These are phyloP conservation scores for Cenchrus purpureus DNA, from an alignment of 176 grass and related monocot species.

Conservation along the genomic window DNA sequence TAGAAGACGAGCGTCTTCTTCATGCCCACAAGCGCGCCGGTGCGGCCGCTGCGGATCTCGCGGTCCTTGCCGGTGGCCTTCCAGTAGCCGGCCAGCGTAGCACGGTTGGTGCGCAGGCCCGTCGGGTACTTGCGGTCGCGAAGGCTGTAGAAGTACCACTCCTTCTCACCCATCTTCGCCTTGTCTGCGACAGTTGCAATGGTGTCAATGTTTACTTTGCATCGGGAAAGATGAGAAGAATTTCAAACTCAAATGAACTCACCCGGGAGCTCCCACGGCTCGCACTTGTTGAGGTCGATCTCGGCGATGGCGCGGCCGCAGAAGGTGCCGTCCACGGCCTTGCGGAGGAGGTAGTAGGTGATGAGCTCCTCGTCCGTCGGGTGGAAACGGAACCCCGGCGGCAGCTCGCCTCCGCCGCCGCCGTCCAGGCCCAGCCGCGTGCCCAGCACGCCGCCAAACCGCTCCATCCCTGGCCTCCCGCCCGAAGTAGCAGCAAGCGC, in stretches of 20 bases:
- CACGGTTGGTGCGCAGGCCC: slow-evolving; percentile 90
- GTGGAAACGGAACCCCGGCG: slow-evolving; percentile 92
- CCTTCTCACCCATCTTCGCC: slow-evolving; percentile 85
- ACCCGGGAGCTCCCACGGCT: slow-evolving; percentile 98
- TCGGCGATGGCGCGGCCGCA: slow-evolving; percentile 84
- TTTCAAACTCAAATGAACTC: background rate
- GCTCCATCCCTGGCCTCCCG: background rate
- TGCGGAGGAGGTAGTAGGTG: slow-evolving; percentile 86
- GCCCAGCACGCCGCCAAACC: too few relatives aligned
- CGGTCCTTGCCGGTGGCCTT: slow-evolving; percentile 99
- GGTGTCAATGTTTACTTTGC: background rate
- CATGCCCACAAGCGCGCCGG: slow-evolving; percentile 76
- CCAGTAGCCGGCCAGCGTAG: slow-evolving; percentile 86
- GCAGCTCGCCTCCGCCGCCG: slow-evolving; percentile 50
- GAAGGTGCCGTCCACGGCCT: slow-evolving; percentile 71
- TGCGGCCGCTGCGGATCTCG: slow-evolving; percentile 67
- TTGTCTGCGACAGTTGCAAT: slow-evolving; percentile 45
- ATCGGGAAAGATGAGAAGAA: too few relatives aligned
- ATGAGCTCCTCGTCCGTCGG: slow-evolving; percentile 98
- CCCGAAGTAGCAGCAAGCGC: background rate
- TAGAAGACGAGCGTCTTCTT: slow-evolving; percentile 99
- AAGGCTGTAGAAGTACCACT: slow-evolving; percentile 99
- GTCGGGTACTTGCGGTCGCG: slow-evolving; percentile 98
- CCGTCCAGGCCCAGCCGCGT: slow-evolving; percentile 24
- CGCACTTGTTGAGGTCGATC: slow-evolving; percentile 91